Conservation (phyloP, 2,329 filamentous ascomycete genomes). For the Fusarium albosuccineum region DNA sequence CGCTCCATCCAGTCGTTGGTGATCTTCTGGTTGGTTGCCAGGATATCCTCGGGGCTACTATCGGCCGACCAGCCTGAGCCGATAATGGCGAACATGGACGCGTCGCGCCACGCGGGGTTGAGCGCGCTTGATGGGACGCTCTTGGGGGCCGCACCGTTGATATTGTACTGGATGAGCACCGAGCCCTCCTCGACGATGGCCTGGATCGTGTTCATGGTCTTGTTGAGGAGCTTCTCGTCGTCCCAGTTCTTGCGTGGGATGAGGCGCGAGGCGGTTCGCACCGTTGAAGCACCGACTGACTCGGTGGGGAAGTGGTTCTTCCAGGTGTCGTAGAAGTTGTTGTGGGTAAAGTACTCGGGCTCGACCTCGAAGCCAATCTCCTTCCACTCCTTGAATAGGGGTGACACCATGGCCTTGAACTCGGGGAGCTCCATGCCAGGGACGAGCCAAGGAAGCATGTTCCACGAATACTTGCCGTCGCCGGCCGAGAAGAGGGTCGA, state of each 20-base stretch:
- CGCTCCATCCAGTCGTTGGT: conserved; percentile 33
- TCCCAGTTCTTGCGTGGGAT: conserved; percentile 53
- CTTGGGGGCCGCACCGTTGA: conserved; percentile 36
- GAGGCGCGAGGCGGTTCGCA: conserved; percentile 54
- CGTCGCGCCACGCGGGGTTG: conserved; percentile 61
- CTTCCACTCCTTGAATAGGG: conserved; percentile 49
- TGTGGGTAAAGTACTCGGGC: conserved; percentile 51
- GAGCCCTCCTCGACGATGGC: conserved; percentile 41
- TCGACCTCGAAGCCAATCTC: conserved; percentile 46
- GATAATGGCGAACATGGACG: conserved; percentile 52
- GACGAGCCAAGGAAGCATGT: conserved; percentile 52
- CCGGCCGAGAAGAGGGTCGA: conserved; percentile 35
- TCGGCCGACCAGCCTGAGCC: conserved; percentile 33
- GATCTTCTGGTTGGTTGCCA: conserved; percentile 46
- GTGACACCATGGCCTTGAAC: conserved; percentile 50
- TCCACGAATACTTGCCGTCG: conserved; percentile 44
- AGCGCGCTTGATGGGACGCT: conserved; percentile 50
- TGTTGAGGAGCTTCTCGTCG: conserved; percentile 25
- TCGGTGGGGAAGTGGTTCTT: conserved; percentile 55
- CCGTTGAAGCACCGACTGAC: conserved; percentile 37
- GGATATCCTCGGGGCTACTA: conserved; percentile 13
- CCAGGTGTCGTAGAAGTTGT: conserved; percentile 55
- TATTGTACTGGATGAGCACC: conserved; percentile 43
- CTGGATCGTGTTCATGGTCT: conserved; percentile 40
- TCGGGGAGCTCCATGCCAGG: conserved; percentile 51